phyloP scores from a whole-genome alignment of 108 stramenopile genomes.

The Pseudonitzschia pungens region DNA sequence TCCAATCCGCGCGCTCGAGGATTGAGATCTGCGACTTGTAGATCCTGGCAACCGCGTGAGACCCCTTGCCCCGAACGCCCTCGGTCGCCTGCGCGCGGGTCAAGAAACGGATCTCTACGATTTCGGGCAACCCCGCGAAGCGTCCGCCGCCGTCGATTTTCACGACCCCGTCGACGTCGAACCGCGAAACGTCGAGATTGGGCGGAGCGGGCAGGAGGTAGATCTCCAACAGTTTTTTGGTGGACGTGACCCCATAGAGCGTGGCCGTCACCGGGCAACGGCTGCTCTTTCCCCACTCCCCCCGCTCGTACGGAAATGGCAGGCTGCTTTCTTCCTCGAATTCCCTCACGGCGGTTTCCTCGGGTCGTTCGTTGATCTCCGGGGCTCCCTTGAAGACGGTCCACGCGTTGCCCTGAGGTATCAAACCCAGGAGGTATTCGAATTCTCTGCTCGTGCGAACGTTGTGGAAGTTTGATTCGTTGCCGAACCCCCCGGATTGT shows the following conservation, averaged over 20 bases:
- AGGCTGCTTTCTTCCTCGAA: slow-evolving; percentile 13
- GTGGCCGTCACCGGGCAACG: not conserved
- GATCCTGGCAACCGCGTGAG: not conserved
- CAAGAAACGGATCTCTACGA: not conserved
- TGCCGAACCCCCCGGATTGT: too few species aligned
- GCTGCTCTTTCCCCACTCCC: not conserved
- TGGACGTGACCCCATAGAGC: slow-evolving; percentile 1
- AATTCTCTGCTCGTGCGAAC: not conserved
- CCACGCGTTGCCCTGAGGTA: slow-evolving; percentile 11
- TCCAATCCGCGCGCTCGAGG: not conserved
- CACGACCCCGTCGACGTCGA: slow-evolving; percentile 2
- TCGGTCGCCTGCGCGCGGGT: not conserved
- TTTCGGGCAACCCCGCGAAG: slow-evolving; percentile 4
- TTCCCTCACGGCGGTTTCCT: slow-evolving; percentile 11
- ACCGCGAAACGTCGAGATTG: not conserved
- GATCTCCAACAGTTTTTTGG: slow-evolving; percentile 1
- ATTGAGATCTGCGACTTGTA: slow-evolving; percentile 10
- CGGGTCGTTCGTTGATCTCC: slow-evolving; percentile 1
- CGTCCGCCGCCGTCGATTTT: slow-evolving; percentile 3
- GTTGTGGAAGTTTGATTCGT: too few species aligned
- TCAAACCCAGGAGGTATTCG: slow-evolving; percentile 9
- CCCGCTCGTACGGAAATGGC: not conserved
- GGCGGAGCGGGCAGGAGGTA: not conserved
- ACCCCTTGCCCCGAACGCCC: not conserved
- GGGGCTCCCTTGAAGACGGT: slow-evolving; percentile 12